A percentile compares a stretch with the other conserved stretches of the same genome.
Evolutionary conservation across 768 basidiomycete species (phyloP).

Genomic region (Lepiota venenata): DNA sequence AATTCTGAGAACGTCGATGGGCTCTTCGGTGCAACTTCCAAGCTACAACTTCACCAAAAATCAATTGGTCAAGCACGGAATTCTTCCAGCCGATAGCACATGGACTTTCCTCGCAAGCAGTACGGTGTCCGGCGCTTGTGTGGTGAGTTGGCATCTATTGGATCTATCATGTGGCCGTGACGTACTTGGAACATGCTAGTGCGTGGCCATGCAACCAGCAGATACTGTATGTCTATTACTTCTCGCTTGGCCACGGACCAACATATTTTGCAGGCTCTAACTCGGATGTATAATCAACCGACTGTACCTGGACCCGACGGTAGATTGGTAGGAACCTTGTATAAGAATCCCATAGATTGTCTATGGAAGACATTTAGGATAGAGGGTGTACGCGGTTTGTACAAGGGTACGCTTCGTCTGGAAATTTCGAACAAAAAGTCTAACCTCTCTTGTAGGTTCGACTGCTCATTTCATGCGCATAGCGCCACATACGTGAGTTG

Average conservation of each 20-base stretch:
- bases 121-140: constrained; percentile 86
- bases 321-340: constrained; percentile 67
- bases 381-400: constrained; percentile 92
- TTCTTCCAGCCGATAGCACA: constrained; percentile 72
- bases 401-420: constrained; percentile 62
- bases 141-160: constrained; percentile 49
- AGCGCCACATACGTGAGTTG: constrained; percentile 81
- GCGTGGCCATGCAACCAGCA: constrained; percentile 92
- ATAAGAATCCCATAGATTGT: constrained; percentile 93
- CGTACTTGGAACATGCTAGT: constrained; percentile 37
- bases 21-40: constrained; percentile 92
- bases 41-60: constrained; percentile 94
- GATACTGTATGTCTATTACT: constrained; percentile 54
- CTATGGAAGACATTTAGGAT: constrained; percentile 92
- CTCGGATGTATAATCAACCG: constrained; percentile 96
- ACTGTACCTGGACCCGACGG: constrained; percentile 71
- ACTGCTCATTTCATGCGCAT: constrained; percentile 93
- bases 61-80: constrained; percentile 62
- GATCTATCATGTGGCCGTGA: neutral
- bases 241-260: constrained; percentile 4
- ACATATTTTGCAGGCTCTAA: constrained; percentile 57
- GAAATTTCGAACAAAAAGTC: neutral
- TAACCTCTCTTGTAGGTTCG: constrained; percentile 54
- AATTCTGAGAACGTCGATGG: constrained; percentile 91
- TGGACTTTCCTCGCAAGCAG: constrained; percentile 90